phyloP scores from a whole-genome alignment of 1,284 basidiomycete genomes.

The Neotropicomus parvogracilis region DNA sequence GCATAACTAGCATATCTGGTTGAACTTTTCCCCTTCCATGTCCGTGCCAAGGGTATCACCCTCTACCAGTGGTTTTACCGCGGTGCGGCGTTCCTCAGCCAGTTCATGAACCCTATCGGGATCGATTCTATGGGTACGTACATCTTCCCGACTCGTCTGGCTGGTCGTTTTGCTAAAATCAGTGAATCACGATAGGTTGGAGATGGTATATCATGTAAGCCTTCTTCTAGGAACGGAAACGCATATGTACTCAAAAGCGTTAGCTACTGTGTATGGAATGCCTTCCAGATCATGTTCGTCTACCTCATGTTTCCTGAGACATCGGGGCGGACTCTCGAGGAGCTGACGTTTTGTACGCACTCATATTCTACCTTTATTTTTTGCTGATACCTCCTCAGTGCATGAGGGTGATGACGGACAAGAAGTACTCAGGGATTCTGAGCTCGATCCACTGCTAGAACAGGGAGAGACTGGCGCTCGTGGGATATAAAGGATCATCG shows the following conservation, averaged over 20 bases:
- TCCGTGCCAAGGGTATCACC: slow-evolving; percentile 15
- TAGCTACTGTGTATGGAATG: slow-evolving; percentile 43
- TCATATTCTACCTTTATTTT: too few species aligned
- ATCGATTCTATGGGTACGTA: slow-evolving; percentile 10
- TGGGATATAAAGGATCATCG: too few species aligned
- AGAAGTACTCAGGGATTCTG: background rate
- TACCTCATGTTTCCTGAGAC: slow-evolving; percentile 57
- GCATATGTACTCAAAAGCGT: background rate
- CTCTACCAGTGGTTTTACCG: slow-evolving; percentile 16
- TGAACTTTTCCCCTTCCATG: too few species aligned
- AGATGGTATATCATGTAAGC: slow-evolving; percentile 17
- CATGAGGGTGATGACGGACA: too few species aligned
- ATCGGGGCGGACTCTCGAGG: slow-evolving; percentile 50
- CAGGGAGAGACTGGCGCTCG: too few species aligned
- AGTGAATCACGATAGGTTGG: slow-evolving; percentile 7
- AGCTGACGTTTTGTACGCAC: slow-evolving; percentile 58
- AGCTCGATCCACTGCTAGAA: background rate
- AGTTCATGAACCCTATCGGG: slow-evolving; percentile 18
- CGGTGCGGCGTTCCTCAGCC: background rate
- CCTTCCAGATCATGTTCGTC: slow-evolving; percentile 45
- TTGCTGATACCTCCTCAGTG: too few species aligned
- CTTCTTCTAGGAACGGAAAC: background rate
- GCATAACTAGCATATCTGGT: too few species aligned
- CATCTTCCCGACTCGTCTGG: background rate
- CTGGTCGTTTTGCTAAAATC: background rate